These are phyloP conservation scores for Fraxinus baroniana DNA, from an alignment of 305 asterid species.

Conservation along the genomic window DNA sequence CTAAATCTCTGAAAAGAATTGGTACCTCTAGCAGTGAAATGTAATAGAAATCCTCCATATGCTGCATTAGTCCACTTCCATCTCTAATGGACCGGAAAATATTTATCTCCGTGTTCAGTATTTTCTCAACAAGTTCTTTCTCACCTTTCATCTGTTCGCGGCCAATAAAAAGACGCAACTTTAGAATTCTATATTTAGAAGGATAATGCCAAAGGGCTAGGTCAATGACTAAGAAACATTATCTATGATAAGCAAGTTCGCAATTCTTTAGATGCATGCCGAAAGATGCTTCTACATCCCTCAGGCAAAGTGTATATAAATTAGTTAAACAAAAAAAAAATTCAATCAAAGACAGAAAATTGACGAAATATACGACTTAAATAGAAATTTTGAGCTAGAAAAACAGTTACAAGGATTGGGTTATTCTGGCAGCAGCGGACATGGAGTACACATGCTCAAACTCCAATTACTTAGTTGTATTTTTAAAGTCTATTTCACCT, in stretches of 20 bases:
- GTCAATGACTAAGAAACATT: not conserved
- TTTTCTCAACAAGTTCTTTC: constrained; percentile 84
- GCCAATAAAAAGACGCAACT: not conserved
- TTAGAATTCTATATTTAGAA: not conserved
- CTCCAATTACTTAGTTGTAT: not conserved
- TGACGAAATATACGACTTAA: not conserved
- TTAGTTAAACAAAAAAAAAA: not conserved
- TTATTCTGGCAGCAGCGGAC: not conserved
- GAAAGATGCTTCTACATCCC: not conserved
- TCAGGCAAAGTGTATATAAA: not conserved
- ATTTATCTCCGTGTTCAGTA: constrained; percentile 88
- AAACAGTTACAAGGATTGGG: not conserved
- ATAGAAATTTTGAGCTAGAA: not conserved
- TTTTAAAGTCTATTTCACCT: not conserved
- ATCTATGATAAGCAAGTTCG: not conserved
- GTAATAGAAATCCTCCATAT: constrained; percentile 97
- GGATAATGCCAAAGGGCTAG: not conserved
- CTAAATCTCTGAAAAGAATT: not conserved
- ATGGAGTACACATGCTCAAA: not conserved
- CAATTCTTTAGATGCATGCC: not conserved
- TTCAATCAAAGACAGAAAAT: not conserved
- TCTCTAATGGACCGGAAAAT: constrained; percentile 90
- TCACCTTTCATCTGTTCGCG: constrained; percentile 83
- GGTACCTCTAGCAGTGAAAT: constrained; percentile 80
- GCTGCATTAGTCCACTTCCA: constrained; percentile 98